phyloP scores from a whole-genome alignment of 2,329 filamentous ascomycete species.

The Cytospora chrysosperma region DNA sequence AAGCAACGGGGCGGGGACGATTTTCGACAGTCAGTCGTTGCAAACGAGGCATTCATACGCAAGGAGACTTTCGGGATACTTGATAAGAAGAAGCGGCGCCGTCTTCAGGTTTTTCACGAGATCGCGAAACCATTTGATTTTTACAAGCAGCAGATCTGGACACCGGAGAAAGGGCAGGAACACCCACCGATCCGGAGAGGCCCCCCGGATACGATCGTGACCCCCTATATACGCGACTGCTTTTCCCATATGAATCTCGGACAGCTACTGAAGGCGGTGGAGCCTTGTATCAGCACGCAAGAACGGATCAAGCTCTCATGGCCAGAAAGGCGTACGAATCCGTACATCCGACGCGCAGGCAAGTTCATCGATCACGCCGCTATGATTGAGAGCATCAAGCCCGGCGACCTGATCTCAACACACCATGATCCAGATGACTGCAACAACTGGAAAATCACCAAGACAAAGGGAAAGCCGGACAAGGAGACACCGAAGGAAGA shows the following conservation, averaged over 20 bases:
- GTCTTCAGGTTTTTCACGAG: constrained; percentile 56
- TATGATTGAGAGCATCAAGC: constrained; percentile 37
- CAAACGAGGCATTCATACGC: constrained; percentile 62
- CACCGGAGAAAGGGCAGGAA: not conserved
- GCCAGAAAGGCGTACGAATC: not conserved
- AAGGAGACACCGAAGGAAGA: constrained; percentile 33
- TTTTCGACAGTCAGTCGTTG: constrained; percentile 60
- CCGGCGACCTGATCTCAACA: constrained; percentile 51
- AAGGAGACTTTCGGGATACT: constrained; percentile 60
- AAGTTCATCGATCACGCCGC: constrained; percentile 19
- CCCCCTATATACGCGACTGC: constrained; percentile 63
- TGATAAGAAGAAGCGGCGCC: constrained; percentile 25
- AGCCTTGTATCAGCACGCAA: constrained; percentile 30
- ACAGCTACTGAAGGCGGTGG: constrained; percentile 43
- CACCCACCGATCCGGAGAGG: not conserved
- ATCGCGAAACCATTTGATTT: constrained; percentile 28
- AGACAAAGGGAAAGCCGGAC: constrained; percentile 32
- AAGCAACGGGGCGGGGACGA: constrained; percentile 49
- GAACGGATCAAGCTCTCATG: constrained; percentile 26
- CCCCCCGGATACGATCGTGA: constrained; percentile 59
- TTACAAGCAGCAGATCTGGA: constrained; percentile 3
- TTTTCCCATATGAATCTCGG: constrained; percentile 65
- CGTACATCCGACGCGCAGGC: not conserved
- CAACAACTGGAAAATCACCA: constrained; percentile 30
- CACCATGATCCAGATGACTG: constrained; percentile 44